These are phyloP conservation scores for Penicillium ucsense DNA, from an alignment of 495 filamentous ascomycete genomes.

Conservation along the genomic window DNA sequence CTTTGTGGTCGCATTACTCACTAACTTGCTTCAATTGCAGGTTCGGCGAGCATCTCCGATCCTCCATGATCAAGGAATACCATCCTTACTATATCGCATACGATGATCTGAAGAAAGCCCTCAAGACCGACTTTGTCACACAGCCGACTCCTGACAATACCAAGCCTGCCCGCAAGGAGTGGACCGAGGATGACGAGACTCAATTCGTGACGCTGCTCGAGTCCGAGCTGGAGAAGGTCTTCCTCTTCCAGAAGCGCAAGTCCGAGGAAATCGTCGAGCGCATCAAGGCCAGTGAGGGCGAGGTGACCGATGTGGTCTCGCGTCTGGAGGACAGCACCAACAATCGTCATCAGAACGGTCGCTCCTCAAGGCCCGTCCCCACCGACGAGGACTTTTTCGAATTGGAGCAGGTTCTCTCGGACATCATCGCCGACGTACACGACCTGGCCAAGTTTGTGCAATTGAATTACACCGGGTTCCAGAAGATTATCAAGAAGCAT, in stretches of 20 bases:
- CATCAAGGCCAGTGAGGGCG: constrained; percentile 75
- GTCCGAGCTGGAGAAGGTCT: constrained; percentile 89
- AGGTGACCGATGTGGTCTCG: constrained; percentile 77
- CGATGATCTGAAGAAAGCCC: constrained; percentile 78
- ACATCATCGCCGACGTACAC: constrained; percentile 98
- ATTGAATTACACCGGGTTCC: constrained; percentile 97
- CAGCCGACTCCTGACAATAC: constrained; percentile 43
- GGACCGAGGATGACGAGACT: constrained; percentile 89
- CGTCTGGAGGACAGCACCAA: constrained; percentile 42
- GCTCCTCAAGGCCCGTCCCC: constrained; percentile 21
- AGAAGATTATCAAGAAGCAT: constrained; percentile 99
- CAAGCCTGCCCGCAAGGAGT: constrained; percentile 52
- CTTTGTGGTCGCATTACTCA: neutral
- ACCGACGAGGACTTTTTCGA: constrained; percentile 89
- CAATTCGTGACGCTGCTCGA: constrained; percentile 80
- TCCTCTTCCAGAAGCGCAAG: constrained; percentile 92
- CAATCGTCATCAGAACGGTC: constrained; percentile 15
- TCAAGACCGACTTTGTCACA: constrained; percentile 63
- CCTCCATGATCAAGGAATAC: constrained; percentile 90
- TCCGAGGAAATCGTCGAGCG: constrained; percentile 85
- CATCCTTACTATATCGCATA: constrained; percentile 97
- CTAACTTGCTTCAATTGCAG: constrained; percentile 43
- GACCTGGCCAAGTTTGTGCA: constrained; percentile 98
- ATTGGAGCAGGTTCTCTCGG: constrained; percentile 88
- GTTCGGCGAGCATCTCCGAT: constrained; percentile 93